These are phyloP conservation scores for Omphalotus guepiniiformis DNA, from an alignment of 768 basidiomycete species.

Conservation along the genomic window DNA sequence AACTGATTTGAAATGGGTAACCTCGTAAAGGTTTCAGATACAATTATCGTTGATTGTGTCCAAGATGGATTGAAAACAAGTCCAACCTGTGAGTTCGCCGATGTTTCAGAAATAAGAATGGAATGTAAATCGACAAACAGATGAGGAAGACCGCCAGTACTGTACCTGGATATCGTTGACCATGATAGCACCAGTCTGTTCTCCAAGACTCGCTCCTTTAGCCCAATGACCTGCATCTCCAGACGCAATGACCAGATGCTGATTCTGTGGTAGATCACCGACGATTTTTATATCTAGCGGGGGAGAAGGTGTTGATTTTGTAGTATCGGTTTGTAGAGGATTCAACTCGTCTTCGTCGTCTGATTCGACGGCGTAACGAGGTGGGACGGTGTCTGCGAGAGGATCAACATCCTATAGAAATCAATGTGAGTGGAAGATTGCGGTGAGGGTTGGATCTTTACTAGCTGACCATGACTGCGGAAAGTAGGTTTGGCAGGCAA, in stretches of 20 bases:
- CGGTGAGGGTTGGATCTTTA: too few species aligned
- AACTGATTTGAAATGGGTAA: constrained; percentile 51
- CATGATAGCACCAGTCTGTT: constrained; percentile 42
- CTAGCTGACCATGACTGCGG: too few species aligned
- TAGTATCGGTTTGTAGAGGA: constrained; percentile 26
- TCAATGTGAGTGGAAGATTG: too few species aligned
- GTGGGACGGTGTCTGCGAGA: constrained; percentile 50
- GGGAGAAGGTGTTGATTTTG: constrained; percentile 15
- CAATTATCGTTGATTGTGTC: constrained; percentile 41
- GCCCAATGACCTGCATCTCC: constrained; percentile 51
- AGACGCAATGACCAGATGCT: constrained; percentile 39
- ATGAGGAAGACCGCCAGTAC: not conserved
- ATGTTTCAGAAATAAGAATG: not conserved
- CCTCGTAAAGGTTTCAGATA: constrained; percentile 47
- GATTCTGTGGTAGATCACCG: constrained; percentile 24
- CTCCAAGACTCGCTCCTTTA: constrained; percentile 44
- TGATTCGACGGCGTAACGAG: constrained; percentile 60
- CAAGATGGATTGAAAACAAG: constrained; percentile 46
- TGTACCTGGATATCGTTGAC: constrained; percentile 45
- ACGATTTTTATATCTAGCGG: constrained; percentile 33
- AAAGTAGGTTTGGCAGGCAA: too few species aligned
- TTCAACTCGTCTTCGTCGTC: constrained; percentile 66
- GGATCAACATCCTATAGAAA: constrained; percentile 42
- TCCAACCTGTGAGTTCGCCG: constrained; percentile 45
- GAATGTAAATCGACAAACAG: not conserved